Evolutionary conservation across 2,329 filamentous ascomycete species (phyloP).

Genomic region (Parastagonospora avenae): DNA sequence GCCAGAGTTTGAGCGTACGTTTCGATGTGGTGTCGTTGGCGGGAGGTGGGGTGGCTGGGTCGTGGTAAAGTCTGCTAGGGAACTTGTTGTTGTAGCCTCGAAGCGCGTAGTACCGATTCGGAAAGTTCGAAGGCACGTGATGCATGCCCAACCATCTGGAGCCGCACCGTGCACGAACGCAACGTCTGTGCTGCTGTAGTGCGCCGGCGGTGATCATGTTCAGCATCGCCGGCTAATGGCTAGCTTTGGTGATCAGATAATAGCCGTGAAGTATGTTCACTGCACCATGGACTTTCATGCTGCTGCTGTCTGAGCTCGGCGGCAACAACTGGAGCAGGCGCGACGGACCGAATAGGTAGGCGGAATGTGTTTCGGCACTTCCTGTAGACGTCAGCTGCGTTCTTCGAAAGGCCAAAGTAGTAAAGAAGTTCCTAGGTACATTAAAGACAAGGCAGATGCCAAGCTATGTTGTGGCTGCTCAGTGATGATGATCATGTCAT

Average conservation of each 20-base stretch:
- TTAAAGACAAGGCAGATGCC: neutral
- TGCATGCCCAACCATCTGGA: slow-evolving; percentile 13
- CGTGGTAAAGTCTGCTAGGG: slow-evolving; percentile 36
- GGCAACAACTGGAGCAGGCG: neutral
- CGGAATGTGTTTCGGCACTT: neutral
- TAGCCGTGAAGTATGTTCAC: neutral
- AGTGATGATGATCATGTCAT: neutral
- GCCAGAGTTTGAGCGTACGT: slow-evolving; percentile 24
- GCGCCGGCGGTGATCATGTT: slow-evolving; percentile 2
- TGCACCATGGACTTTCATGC: no score
- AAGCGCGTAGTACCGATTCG: slow-evolving; percentile 35
- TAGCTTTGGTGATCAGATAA: neutral
- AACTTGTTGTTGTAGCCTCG: slow-evolving; percentile 35
- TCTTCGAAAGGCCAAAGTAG: neutral
- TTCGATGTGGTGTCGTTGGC: slow-evolving; percentile 38
- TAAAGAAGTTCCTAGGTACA: neutral
- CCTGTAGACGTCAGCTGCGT: neutral
- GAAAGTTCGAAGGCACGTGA: slow-evolving; percentile 26
- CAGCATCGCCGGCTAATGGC: neutral
- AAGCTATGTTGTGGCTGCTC: neutral
- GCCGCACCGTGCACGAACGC: slow-evolving; percentile 21
- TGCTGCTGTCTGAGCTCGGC: neutral
- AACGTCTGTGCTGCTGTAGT: slow-evolving; percentile 18
- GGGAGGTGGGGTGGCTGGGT: slow-evolving; percentile 41
- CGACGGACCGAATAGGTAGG: slow-evolving; percentile 1